Evolutionary conservation across 225 moss, liverwort and hornwort species (phyloP).

Genomic region (Ulota crispa): DNA sequence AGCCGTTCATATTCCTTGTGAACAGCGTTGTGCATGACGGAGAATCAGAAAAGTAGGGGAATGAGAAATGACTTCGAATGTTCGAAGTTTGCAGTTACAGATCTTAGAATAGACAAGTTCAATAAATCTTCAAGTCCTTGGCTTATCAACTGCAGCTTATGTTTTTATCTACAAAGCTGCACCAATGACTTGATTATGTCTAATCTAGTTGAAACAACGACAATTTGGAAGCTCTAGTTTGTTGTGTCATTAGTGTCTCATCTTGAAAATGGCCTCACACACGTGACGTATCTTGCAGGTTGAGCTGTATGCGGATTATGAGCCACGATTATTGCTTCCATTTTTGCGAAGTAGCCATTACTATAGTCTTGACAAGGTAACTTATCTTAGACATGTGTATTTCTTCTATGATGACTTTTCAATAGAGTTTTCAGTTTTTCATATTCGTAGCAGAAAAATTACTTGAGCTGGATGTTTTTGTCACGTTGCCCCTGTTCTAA

Average conservation of each 20-base stretch:
- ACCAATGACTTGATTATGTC: background rate
- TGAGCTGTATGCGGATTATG: slow-evolving; percentile 95
- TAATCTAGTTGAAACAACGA: slow-evolving; percentile 4
- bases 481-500: slow-evolving; percentile 14
- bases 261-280: background rate
- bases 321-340: slow-evolving; percentile 90
- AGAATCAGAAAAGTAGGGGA: background rate
- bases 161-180: background rate
- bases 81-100: background rate
- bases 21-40: slow-evolving; percentile 14
- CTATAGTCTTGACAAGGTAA: slow-evolving; percentile 82
- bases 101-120: background rate
- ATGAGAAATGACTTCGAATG: background rate
- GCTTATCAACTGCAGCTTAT: background rate
- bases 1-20: slow-evolving; percentile 2
- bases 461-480: slow-evolving; percentile 1
- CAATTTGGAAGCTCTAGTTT: background rate
- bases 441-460: background rate
- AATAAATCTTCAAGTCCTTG: background rate
- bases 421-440: background rate
- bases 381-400: slow-evolving; percentile 28
- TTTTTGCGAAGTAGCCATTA: slow-evolving; percentile 96
- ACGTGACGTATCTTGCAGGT: slow-evolving; percentile 51
- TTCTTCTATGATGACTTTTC: background rate
- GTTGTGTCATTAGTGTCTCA: background rate